phyloP scores from a whole-genome alignment of 495 filamentous ascomycete genomes.

The Trichoderma reesei region DNA sequence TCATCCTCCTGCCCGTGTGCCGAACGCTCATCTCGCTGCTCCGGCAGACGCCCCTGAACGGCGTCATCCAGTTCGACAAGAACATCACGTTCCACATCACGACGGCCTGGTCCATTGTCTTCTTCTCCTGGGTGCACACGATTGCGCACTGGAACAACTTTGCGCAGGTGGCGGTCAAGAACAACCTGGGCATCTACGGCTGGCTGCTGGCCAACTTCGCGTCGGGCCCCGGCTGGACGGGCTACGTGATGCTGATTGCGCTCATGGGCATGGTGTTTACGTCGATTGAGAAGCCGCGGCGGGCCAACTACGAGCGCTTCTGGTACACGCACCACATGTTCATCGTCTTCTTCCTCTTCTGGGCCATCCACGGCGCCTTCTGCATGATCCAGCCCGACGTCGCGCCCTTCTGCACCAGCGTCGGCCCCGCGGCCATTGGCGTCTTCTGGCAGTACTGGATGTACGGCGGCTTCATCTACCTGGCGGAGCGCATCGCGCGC shows the following conservation, averaged over 20 bases:
- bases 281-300: constrained; percentile 56
- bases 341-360: constrained; percentile 72
- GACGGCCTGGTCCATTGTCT: constrained; percentile 69
- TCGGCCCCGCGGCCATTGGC: constrained; percentile 51
- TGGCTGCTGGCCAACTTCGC: constrained; percentile 59
- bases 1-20: constrained; percentile 72
- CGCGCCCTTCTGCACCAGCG: constrained; percentile 54
- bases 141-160: constrained; percentile 77
- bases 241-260: constrained; percentile 64
- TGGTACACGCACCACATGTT: constrained; percentile 76
- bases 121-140: constrained; percentile 73
- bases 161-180: constrained; percentile 59
- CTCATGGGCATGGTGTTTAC: constrained; percentile 60
- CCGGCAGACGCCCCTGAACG: constrained; percentile 64
- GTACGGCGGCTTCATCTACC: constrained; percentile 62
- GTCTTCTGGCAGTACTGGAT: constrained; percentile 79
- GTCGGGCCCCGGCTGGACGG: constrained; percentile 69
- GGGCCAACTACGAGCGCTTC: constrained; percentile 68
- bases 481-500: constrained; percentile 57
- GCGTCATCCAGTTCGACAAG: constrained; percentile 72
- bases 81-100: constrained; percentile 77
- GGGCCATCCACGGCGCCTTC: constrained; percentile 70
- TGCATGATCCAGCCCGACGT: constrained; percentile 74
- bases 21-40: constrained; percentile 67
- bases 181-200: constrained; percentile 61